A percentile compares a stretch with the other conserved stretches of the same genome.
phyloP scores from a whole-genome alignment of 352 stramenopile genomes.

The Pythium monospermum region DNA sequence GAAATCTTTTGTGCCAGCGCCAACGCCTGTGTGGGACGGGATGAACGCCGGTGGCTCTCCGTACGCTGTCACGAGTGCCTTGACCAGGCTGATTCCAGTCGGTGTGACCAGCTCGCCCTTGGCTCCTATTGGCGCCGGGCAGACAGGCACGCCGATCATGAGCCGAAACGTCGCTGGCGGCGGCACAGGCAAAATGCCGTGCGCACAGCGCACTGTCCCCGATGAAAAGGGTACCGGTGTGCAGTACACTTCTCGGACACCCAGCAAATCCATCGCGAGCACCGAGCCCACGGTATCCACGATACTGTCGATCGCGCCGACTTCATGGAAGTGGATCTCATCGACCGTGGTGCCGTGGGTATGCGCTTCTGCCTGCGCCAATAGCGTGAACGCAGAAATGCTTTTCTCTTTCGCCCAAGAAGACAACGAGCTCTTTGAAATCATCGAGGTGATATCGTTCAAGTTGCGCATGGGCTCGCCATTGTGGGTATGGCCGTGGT shows the following conservation, averaged over 20 bases:
- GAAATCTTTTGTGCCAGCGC: slow-evolving; percentile 89
- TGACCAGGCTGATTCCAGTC: slow-evolving; percentile 93
- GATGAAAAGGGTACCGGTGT: slow-evolving; percentile 87
- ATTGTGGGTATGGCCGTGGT: slow-evolving; percentile 27
- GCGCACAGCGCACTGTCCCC: slow-evolving; percentile 92
- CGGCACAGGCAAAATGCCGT: slow-evolving; percentile 94
- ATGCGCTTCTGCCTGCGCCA: slow-evolving; percentile 92
- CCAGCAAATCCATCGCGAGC: slow-evolving; percentile 90
- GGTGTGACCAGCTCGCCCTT: slow-evolving; percentile 95
- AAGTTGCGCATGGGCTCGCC: slow-evolving; percentile 89
- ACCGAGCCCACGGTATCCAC: slow-evolving; percentile 95
- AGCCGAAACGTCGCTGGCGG: slow-evolving; percentile 93
- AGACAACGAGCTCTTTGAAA: slow-evolving; percentile 80
- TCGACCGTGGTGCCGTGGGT: slow-evolving; percentile 92
- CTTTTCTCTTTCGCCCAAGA: slow-evolving; percentile 86
- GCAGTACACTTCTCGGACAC: slow-evolving; percentile 83
- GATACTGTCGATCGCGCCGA: slow-evolving; percentile 96
- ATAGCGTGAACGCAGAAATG: slow-evolving; percentile 86
- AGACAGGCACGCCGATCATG: slow-evolving; percentile 92
- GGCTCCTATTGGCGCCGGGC: slow-evolving; percentile 82
- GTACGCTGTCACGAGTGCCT: slow-evolving; percentile 75
- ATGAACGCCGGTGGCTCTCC: slow-evolving; percentile 73
- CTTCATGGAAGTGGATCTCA: slow-evolving; percentile 97
- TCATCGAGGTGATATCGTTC: slow-evolving; percentile 82
- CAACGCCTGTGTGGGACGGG: slow-evolving; percentile 67